Percentiles rank a stretch among this genome's conserved stretches.
phyloP scores from a whole-genome alignment of 2,329 filamentous ascomycete genomes.

The Colletotrichum nymphaeae region DNA sequence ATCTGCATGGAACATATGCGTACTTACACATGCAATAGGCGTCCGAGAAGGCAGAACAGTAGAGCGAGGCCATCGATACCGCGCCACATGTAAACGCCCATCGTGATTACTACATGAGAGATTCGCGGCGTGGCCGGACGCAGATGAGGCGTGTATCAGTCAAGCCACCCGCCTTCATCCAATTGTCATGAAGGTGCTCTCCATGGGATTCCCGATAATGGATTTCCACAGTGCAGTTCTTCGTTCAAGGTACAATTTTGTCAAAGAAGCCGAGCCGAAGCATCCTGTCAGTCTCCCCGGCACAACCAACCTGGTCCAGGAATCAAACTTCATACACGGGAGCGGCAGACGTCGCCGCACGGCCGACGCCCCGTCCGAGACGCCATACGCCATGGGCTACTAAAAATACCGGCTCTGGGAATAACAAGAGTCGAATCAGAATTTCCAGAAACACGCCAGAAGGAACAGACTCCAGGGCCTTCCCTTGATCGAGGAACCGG shows the following conservation, averaged over 20 bases:
- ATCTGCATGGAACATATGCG: constrained; percentile 6
- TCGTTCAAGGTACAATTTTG: not conserved
- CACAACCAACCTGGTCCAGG: not conserved
- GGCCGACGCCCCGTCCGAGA: not conserved
- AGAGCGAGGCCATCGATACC: not conserved
- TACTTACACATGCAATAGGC: not conserved
- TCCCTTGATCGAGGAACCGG: not conserved
- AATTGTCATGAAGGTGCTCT: not conserved
- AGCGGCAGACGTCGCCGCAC: constrained; percentile 7
- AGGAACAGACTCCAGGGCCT: not conserved
- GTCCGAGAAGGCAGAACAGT: not conserved
- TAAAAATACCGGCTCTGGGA: constrained; percentile 2
- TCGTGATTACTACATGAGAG: not conserved
- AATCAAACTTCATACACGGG: not conserved
- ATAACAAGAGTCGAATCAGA: not conserved
- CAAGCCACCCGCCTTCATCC: constrained; percentile 6
- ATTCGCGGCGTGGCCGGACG: not conserved
- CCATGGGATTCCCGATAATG: not conserved
- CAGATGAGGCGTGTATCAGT: constrained; percentile 18
- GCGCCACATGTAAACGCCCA: not conserved
- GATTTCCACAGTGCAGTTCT: not conserved
- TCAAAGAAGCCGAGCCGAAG: not conserved
- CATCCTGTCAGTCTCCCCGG: not conserved
- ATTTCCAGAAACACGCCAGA: too few species aligned
- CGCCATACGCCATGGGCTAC: not conserved